Base-by-base conservation (phyloP, 2,329 filamentous ascomycete species). In the Colletotrichum eremochloae region DNA sequence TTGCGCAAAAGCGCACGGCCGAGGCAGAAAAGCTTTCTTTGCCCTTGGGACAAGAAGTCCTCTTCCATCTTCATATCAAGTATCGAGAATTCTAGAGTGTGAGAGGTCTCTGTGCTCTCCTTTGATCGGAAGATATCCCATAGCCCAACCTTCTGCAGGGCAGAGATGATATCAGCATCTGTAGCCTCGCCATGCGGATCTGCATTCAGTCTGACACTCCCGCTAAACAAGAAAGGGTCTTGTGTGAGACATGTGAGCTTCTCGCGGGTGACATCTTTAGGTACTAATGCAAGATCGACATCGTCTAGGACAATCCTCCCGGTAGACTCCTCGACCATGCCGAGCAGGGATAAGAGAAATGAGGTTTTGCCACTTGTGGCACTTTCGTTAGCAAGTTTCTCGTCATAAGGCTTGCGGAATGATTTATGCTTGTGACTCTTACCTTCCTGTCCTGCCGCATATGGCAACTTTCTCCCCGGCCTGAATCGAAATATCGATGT, bases 31-130 rank as follows among this genome's bases (percentile, higher is more conserved):
- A 88, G 78, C 72, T 88, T 86, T 31, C 80, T 76, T 70, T 88
- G 82, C 0, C 91, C 91, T 50, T 87, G 85, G 7, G 84, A 87
- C 6, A 91, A 81, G 64, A 83, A 81, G 12, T 87, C 82, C 3
- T 77, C 74, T 2, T 76, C 73, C 46, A 86, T 75, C 2, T 55
- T 69, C 31, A 50, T 63, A 52, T 69, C 60, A 48, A 69, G 60
- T 38, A 65, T 48, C 9, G 40, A 56, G 52, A 18, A 57, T 38
- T 46, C 52, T 57, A 40, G 52, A 56, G 62, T 36, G 62, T 44
- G n/a, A 55, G 50, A 64, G 38, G 84, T 80, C 31, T 83, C 82
- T 74, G 91, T 84, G 3, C 72, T 75, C 0, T 77, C 77, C 5
- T 76, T 74, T 0, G 85, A 73, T 1, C 83, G 82, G n/a, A 88